These are phyloP conservation scores for Heliocybe sulcata DNA, from an alignment of 1,284 basidiomycete species.

Conservation along the genomic window DNA sequence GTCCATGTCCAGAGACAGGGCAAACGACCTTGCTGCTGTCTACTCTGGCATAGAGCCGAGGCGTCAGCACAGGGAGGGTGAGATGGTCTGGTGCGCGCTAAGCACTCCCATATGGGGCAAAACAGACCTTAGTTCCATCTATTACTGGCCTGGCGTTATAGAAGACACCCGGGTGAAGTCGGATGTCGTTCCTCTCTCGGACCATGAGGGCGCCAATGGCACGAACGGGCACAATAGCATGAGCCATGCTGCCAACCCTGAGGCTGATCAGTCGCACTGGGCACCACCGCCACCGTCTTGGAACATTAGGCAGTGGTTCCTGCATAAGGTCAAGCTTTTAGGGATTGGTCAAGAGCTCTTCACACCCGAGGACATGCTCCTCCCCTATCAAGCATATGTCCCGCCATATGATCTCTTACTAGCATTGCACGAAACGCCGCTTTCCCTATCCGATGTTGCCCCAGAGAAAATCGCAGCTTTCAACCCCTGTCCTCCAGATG, in stretches of 20 bases:
- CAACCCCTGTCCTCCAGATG: slow-evolving; percentile 32
- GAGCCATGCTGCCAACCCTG: background rate
- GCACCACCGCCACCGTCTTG: slow-evolving; percentile 22
- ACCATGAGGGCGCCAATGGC: background rate
- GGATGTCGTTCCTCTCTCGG: slow-evolving; percentile 15
- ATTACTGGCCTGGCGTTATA: slow-evolving; percentile 68
- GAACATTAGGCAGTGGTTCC: slow-evolving; percentile 45
- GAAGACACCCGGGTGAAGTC: slow-evolving; percentile 47
- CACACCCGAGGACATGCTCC: slow-evolving; percentile 44
- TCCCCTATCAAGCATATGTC: slow-evolving; percentile 65
- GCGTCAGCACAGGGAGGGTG: slow-evolving; percentile 58
- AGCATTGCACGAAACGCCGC: slow-evolving; percentile 36
- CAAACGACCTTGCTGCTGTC: slow-evolving; percentile 48
- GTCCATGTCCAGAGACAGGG: slow-evolving; percentile 48
- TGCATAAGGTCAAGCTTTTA: slow-evolving; percentile 60
- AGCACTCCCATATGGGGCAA: slow-evolving; percentile 38
- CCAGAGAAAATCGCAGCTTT: slow-evolving; percentile 34
- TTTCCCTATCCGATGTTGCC: slow-evolving; percentile 37
- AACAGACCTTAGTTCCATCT: slow-evolving; percentile 32
- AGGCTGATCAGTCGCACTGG: background rate
- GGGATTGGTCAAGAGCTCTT: slow-evolving; percentile 39
- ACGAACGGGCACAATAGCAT: too few relatives aligned
- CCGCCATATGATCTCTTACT: slow-evolving; percentile 42
- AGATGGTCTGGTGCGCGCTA: slow-evolving; percentile 69
- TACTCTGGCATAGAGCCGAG: slow-evolving; percentile 34